Percentiles rank a stretch among this genome's conserved stretches.
Evolutionary conservation across 2,329 filamentous ascomycete genomes (phyloP).

Genomic region (Pseudocercospora musae): DNA sequence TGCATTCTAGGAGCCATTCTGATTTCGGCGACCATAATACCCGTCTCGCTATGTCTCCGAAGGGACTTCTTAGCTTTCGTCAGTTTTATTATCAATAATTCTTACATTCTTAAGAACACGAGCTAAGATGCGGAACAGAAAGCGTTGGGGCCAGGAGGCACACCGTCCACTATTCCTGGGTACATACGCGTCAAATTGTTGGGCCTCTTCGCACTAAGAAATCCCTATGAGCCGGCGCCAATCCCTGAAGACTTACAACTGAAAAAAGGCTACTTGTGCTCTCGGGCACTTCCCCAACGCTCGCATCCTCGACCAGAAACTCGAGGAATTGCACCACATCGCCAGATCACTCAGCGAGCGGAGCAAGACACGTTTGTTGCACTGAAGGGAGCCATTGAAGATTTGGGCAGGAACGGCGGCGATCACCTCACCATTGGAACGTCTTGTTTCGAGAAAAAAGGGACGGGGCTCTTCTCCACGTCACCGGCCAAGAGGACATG

Average conservation of each 20-base stretch:
- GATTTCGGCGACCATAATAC: background rate
- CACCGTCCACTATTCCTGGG: slow-evolving; percentile 67
- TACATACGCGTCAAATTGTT: slow-evolving; percentile 73
- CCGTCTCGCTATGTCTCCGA: background rate
- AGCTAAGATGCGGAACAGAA: slow-evolving; percentile 7
- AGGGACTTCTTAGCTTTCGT: slow-evolving; percentile 5
- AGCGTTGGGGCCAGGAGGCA: slow-evolving; percentile 74
- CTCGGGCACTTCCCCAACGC: slow-evolving; percentile 56
- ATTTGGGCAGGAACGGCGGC: slow-evolving; percentile 43
- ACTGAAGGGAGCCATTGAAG: slow-evolving; percentile 54
- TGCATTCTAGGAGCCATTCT: background rate
- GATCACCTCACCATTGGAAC: slow-evolving; percentile 51
- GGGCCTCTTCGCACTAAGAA: slow-evolving; percentile 65
- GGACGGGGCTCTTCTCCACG: slow-evolving; percentile 68
- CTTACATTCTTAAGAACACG: background rate
- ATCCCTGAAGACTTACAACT: slow-evolving; percentile 53
- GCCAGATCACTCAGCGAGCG: slow-evolving; percentile 69
- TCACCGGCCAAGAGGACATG: slow-evolving; percentile 66
- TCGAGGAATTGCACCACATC: slow-evolving; percentile 75
- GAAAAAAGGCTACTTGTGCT: slow-evolving; percentile 56
- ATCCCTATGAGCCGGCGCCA: slow-evolving; percentile 62
- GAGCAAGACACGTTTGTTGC: slow-evolving; percentile 52
- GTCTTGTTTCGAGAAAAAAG: slow-evolving; percentile 70
- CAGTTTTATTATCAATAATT: background rate
- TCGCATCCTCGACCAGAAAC: slow-evolving; percentile 63